Conservation (phyloP, 2,329 filamentous ascomycete species). For the Didymella arachidicola region DNA sequence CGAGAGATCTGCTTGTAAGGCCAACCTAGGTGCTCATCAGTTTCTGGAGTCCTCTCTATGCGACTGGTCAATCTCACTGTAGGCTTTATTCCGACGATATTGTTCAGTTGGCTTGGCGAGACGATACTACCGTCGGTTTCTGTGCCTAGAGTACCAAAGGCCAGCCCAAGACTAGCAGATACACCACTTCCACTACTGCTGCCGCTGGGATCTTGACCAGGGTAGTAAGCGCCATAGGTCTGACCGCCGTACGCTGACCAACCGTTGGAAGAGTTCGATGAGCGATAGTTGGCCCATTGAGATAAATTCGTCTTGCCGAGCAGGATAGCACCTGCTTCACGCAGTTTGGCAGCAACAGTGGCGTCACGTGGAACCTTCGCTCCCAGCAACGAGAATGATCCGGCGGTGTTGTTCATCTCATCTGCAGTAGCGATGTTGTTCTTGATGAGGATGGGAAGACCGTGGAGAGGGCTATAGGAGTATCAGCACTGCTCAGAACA, state of each 20-base stretch:
- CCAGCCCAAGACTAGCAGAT: constrained; percentile 65
- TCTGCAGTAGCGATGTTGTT: constrained; percentile 71
- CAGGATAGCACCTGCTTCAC: constrained; percentile 68
- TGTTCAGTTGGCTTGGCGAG: constrained; percentile 63
- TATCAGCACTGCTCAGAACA: constrained; percentile 7
- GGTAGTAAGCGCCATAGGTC: constrained; percentile 67
- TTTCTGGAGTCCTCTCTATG: too few relatives aligned
- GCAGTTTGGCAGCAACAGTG: constrained; percentile 66
- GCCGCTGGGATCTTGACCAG: constrained; percentile 64
- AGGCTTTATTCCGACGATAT: constrained; percentile 68
- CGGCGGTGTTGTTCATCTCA: constrained; percentile 69
- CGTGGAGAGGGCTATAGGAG: constrained; percentile 62
- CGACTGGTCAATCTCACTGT: constrained; percentile 50
- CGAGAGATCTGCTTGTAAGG: constrained; percentile 67
- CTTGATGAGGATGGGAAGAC: constrained; percentile 71
- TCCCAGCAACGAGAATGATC: constrained; percentile 69
- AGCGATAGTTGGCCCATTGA: constrained; percentile 71
- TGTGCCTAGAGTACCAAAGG: constrained; percentile 66
- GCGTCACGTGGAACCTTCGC: constrained; percentile 65
- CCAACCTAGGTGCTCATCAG: constrained; percentile 54
- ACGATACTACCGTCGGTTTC: constrained; percentile 71
- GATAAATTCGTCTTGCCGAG: constrained; percentile 72
- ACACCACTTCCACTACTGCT: constrained; percentile 65
- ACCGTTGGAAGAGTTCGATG: constrained; percentile 64
- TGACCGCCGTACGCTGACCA: constrained; percentile 73